Evolutionary conservation across 2,329 filamentous ascomycete species (phyloP).

Genomic region (Nemania diffusa): DNA sequence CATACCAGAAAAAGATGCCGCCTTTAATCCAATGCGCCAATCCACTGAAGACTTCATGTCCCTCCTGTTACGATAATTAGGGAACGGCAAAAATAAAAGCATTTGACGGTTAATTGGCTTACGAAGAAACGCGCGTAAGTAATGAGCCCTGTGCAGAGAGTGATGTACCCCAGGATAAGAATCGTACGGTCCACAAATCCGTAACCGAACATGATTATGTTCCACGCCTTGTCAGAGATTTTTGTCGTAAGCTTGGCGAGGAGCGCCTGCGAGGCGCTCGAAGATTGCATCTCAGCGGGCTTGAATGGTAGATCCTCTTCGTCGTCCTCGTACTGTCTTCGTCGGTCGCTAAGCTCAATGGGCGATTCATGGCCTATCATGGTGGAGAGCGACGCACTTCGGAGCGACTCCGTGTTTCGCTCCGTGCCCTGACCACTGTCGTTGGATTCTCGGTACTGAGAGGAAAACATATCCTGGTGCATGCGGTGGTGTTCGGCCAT

Average conservation of each 20-base stretch:
- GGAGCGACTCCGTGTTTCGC: conserved; percentile 72
- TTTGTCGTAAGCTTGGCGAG: conserved; percentile 64
- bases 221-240: conserved; percentile 67
- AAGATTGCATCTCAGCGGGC: conserved; percentile 57
- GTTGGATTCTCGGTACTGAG: conserved; percentile 68
- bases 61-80: conserved; percentile 63
- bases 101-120: conserved; percentile 53
- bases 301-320: conserved; percentile 56
- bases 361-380: conserved; percentile 59
- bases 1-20: conserved; percentile 94
- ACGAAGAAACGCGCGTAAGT: conserved; percentile 88
- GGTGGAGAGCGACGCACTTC: conserved; percentile 72
- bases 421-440: conserved; percentile 83
- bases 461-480: conserved; percentile 51
- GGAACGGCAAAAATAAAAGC: conserved; percentile 7
- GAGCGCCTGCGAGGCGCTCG: conserved; percentile 61
- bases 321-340: conserved; percentile 58
- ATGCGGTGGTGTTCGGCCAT: conserved; percentile 63
- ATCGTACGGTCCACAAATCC: conserved; percentile 79
- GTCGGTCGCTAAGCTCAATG: conserved; percentile 51
- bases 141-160: conserved; percentile 76
- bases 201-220: conserved; percentile 69
- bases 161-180: conserved; percentile 79
- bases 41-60: conserved; percentile 77
- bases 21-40: conserved; percentile 95